A percentile compares a stretch with the other conserved stretches of the same genome.
Conservation (phyloP, 2,329 filamentous ascomycete genomes). For the Xylariaceae sp. region DNA sequence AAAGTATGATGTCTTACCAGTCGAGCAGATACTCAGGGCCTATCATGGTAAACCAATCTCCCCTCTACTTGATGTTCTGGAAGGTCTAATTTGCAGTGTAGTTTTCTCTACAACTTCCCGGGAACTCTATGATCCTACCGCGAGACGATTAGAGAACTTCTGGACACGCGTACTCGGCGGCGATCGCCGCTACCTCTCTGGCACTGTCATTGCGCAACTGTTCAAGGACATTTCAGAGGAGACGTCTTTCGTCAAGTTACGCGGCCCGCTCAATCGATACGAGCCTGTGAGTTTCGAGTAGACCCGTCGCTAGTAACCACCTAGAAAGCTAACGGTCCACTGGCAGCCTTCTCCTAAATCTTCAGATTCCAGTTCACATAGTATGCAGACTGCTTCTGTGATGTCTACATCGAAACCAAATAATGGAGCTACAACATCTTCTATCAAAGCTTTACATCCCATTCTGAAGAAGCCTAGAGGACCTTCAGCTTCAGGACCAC, state of each 20-base stretch:
- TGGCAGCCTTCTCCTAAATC: slow-evolving; percentile 36
- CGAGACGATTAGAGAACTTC: slow-evolving; percentile 67
- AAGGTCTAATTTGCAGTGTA: slow-evolving; percentile 41
- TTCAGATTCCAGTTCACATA: slow-evolving; percentile 24
- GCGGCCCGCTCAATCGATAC: slow-evolving; percentile 60
- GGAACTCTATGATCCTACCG: slow-evolving; percentile 66
- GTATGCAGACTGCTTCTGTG: slow-evolving; percentile 20
- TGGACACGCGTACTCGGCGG: slow-evolving; percentile 73
- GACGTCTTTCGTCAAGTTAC: slow-evolving; percentile 62
- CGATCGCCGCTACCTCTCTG: slow-evolving; percentile 59
- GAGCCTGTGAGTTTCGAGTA: slow-evolving; percentile 53
- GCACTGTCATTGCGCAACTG: slow-evolving; percentile 59
- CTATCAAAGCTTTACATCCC: slow-evolving; percentile 58
- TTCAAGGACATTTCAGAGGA: slow-evolving; percentile 66
- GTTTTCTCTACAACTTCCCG: slow-evolving; percentile 68
- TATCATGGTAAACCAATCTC: slow-evolving; percentile 59
- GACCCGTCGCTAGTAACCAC: not conserved
- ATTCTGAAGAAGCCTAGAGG: slow-evolving; percentile 66
- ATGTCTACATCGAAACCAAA: slow-evolving; percentile 34
- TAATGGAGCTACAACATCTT: slow-evolving; percentile 46
- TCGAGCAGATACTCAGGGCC: slow-evolving; percentile 61
- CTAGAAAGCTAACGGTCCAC: slow-evolving; percentile 26
- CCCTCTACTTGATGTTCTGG: not conserved
- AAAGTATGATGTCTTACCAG: slow-evolving; percentile 55
- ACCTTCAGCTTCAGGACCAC: slow-evolving; percentile 59